Evolutionary conservation across 2,329 filamentous ascomycete genomes (phyloP).

Genomic region (Xylaria sp.): DNA sequence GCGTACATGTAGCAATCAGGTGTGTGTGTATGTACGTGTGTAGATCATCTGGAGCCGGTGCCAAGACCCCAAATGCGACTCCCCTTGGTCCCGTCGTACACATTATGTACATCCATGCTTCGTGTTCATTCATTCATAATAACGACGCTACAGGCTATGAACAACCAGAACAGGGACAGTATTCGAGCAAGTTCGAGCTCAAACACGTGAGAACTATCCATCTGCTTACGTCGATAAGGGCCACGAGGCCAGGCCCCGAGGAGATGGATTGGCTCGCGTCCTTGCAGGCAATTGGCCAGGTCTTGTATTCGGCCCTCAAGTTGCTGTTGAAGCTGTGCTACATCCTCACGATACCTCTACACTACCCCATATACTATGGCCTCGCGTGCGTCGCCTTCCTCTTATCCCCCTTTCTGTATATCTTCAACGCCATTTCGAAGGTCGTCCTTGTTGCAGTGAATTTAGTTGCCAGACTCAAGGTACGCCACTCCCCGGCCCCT

Average conservation of each 20-base stretch:
- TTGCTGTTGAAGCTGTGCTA: conserved; percentile 27
- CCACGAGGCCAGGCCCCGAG: conserved; percentile 19
- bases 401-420: conserved; percentile 34
- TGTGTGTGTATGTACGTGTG: too few species aligned
- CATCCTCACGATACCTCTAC: conserved; percentile 32
- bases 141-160: too few species aligned
- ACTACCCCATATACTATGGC: conserved; percentile 34
- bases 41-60: conserved; percentile 21
- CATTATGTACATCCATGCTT: too few species aligned
- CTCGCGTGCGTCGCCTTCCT: conserved; percentile 30
- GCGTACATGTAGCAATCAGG: too few species aligned
- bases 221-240: neutral
- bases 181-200: neutral
- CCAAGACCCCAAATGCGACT: conserved; percentile 19
- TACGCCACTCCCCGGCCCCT: conserved; percentile 16
- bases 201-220: neutral
- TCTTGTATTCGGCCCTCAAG: conserved; percentile 23
- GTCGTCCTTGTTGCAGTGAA: conserved; percentile 18
- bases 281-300: conserved; percentile 27
- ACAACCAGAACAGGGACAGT: neutral
- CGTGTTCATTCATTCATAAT: too few species aligned
- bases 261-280: conserved; percentile 25
- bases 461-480: conserved; percentile 34
- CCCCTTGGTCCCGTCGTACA: conserved; percentile 18
- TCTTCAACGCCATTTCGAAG: conserved; percentile 21